These are phyloP conservation scores for Magnusiomyces magnusii DNA, from an alignment of 1,139 yeast species.

Conservation along the genomic window DNA sequence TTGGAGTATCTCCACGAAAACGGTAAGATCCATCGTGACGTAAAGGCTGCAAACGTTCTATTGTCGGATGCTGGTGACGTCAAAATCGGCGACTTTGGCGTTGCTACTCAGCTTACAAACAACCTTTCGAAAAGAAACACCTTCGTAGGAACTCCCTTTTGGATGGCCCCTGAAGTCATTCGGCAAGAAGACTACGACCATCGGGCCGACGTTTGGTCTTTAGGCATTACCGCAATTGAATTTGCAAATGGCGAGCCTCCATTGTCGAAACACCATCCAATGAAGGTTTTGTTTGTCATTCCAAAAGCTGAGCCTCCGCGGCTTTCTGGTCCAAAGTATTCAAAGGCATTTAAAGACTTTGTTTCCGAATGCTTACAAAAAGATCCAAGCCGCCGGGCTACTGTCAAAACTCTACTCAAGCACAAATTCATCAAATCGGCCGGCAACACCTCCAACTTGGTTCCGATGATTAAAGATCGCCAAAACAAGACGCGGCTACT, in stretches of 20 bases:
- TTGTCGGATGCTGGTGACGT: conserved; percentile 61
- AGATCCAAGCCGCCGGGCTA: conserved; percentile 51
- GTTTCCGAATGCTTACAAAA: conserved; percentile 56
- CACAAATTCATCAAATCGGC: conserved; percentile 52
- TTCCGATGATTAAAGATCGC: conserved; percentile 25
- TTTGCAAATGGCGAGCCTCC: conserved; percentile 80
- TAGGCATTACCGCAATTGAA: conserved; percentile 87
- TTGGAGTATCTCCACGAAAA: conserved; percentile 63
- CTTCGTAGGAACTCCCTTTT: conserved; percentile 96
- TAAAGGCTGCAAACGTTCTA: conserved; percentile 77
- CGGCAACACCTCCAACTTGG: conserved; percentile 33
- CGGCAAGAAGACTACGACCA: conserved; percentile 79
- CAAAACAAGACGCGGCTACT: conserved; percentile 17
- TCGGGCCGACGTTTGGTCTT: conserved; percentile 92
- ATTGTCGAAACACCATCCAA: conserved; percentile 61
- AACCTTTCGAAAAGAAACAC: conserved; percentile 75
- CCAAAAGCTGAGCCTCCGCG: conserved; percentile 48
- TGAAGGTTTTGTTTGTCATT: conserved; percentile 63
- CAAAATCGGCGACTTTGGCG: conserved; percentile 94
- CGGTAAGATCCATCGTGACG: conserved; percentile 81
- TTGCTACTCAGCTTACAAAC: conserved; percentile 79
- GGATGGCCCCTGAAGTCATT: conserved; percentile 99
- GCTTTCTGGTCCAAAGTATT: conserved; percentile 37
- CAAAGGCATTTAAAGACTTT: conserved; percentile 51
- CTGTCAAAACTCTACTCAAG: conserved; percentile 52